phyloP scores from a whole-genome alignment of 306 rosid genomes.

The Castanea mollissima region DNA sequence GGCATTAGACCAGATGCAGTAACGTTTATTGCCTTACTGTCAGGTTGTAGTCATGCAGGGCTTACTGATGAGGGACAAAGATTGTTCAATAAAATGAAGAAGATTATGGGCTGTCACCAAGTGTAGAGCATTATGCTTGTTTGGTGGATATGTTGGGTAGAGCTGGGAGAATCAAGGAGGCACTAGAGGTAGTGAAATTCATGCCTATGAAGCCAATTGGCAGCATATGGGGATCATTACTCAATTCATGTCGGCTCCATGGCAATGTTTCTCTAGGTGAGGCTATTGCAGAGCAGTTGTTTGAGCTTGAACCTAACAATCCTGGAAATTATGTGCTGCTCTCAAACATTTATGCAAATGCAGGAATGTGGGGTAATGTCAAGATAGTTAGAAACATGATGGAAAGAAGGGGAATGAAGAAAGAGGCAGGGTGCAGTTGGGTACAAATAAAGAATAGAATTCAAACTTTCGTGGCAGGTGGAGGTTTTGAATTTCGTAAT shows the following conservation, averaged over 20 bases:
- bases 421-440: slow-evolving; percentile 64
- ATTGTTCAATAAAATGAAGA: slow-evolving; percentile 35
- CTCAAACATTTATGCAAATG: slow-evolving; percentile 57
- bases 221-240: slow-evolving; percentile 59
- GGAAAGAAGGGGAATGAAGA: slow-evolving; percentile 44
- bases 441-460: slow-evolving; percentile 38
- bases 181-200: slow-evolving; percentile 31
- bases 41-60: slow-evolving; percentile 61
- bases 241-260: slow-evolving; percentile 47
- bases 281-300: slow-evolving; percentile 36
- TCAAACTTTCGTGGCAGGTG: slow-evolving; percentile 56
- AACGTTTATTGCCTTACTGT: slow-evolving; percentile 49
- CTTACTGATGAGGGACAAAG: slow-evolving; percentile 36
- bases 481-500: slow-evolving; percentile 39
- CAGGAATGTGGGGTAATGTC: slow-evolving; percentile 49
- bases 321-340: slow-evolving; percentile 61
- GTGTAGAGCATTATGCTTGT: slow-evolving; percentile 57
- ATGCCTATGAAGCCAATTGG: slow-evolving; percentile 61
- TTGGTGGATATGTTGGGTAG: slow-evolving; percentile 50
- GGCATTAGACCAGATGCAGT: slow-evolving; percentile 42
- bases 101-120: slow-evolving; percentile 37
- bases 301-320: slow-evolving; percentile 47
- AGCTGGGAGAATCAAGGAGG: slow-evolving; percentile 44
- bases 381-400: slow-evolving; percentile 52
- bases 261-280: slow-evolving; percentile 46